Base-by-base conservation (phyloP, 495 filamentous ascomycete genomes). In the Acidomyces sp. region DNA sequence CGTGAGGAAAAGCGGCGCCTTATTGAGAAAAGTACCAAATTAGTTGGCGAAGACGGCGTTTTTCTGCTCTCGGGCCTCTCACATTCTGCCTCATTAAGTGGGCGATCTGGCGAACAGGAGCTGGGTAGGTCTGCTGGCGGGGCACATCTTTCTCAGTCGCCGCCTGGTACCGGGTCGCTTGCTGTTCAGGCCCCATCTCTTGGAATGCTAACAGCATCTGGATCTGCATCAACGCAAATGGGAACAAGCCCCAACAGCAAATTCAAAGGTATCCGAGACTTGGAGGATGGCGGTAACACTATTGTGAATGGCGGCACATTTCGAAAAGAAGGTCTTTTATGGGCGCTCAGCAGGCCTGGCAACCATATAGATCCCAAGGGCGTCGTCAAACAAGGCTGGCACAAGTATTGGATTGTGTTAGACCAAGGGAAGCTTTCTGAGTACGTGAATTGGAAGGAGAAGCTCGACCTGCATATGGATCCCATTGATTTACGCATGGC, bases 371-470 rank as follows among this genome's bases (percentile, higher is more conserved):
- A 99, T 56, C 92, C 92, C 3, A 84, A 88, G 49, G 84, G 82
- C 5, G 69, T 97, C 37, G 95, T 94, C 55, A 94, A 96, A 53
- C 85, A 90, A 58, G 87, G 85, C 38, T 97, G 90, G 92, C 90
- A 99, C 55, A 99, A 99, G 88, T 97, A 76, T 58, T 99, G 90
- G 90, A 88, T 99, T 48, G 92, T 96, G 1, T 70, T 96, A 12
- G 90, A 96, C 55, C 86, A 90, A 61, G 90, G 90, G 3, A 92
- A 87, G 57, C 65, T 99, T 21, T 93, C 90, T 1, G 90, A 99
- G 54, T 96, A 99, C 60, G 92, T 85, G 55, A 96, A 99, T 60
- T 99, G 90, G 90, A 99, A 99, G 62, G 83, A 96, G 56, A 83
- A 78, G 59, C 71, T 96, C 33, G 92, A 95, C 58, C 67, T 95